phyloP scores from a whole-genome alignment of 2,329 filamentous ascomycete genomes.

The Claviceps citrina region DNA sequence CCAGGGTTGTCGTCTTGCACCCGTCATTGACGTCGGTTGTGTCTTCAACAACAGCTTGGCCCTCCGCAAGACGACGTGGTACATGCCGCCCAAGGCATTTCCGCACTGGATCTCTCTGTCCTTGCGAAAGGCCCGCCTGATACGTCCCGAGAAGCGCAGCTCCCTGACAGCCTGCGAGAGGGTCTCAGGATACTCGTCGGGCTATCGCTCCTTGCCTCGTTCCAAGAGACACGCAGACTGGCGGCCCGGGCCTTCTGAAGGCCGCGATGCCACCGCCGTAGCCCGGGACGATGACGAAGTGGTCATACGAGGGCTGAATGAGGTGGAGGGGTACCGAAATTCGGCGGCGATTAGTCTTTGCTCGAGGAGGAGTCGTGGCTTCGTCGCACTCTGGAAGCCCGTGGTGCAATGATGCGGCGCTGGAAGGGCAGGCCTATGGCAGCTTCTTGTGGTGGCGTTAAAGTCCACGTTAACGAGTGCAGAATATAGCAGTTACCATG shows the following conservation, averaged over 20 bases:
- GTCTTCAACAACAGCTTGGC: constrained; percentile 49
- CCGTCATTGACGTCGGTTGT: constrained; percentile 50
- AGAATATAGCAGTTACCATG: too few relatives aligned
- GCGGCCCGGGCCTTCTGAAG: constrained; percentile 39
- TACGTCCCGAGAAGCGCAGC: constrained; percentile 39
- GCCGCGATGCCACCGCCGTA: constrained; percentile 54
- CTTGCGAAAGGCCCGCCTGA: constrained; percentile 22
- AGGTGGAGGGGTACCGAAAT: constrained; percentile 42
- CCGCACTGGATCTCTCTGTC: constrained; percentile 27
- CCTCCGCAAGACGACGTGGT: constrained; percentile 48
- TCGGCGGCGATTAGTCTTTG: constrained; percentile 23
- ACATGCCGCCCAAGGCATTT: constrained; percentile 45
- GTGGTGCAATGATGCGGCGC: background rate
- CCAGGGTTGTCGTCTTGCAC: constrained; percentile 49
- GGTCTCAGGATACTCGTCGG: constrained; percentile 44
- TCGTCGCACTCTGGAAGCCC: background rate
- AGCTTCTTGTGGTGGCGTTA: too few relatives aligned
- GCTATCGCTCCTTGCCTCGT: constrained; percentile 49
- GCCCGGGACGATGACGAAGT: constrained; percentile 52
- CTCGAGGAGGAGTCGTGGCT: background rate
- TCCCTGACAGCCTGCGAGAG: constrained; percentile 32
- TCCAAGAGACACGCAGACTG: constrained; percentile 50
- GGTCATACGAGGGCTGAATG: constrained; percentile 43
- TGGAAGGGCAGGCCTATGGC: too few relatives aligned
- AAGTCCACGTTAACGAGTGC: too few relatives aligned